Evolutionary conservation across 306 rosid genomes (phyloP).

Genomic region (Biancaea sappan): DNA sequence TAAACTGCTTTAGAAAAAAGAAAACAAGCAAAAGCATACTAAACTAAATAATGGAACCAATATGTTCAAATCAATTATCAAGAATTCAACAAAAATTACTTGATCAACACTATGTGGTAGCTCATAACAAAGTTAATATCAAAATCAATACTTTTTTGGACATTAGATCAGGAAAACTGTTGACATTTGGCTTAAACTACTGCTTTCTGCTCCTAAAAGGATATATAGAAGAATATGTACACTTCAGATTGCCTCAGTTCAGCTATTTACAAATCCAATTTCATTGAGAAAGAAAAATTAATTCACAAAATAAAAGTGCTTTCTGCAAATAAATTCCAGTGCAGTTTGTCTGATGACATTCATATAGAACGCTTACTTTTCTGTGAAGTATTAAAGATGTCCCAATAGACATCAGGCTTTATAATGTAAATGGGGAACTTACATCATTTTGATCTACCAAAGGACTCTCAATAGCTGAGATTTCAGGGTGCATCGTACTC

Average conservation of each 20-base stretch:
- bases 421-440: slow-evolving; percentile 44
- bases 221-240: background rate
- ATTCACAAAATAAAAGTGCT: background rate
- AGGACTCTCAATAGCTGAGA: slow-evolving; percentile 43
- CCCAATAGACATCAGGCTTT: background rate
- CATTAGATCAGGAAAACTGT: background rate
- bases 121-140: background rate
- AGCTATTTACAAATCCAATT: background rate
- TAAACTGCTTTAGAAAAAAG: slow-evolving; percentile 1
- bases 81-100: slow-evolving; percentile 2
- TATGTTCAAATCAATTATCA: background rate
- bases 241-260: background rate
- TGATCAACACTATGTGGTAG: background rate
- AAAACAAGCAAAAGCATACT: background rate
- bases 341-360: background rate
- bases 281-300: background rate
- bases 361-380: background rate
- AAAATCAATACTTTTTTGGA: background rate
- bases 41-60: background rate
- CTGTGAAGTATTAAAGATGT: background rate
- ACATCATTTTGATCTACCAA: slow-evolving; percentile 55
- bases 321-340: background rate
- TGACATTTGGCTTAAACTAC: background rate
- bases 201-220: background rate
- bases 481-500: slow-evolving; percentile 47